A percentile compares a stretch with the other conserved stretches of the same genome.
Evolutionary conservation across 78 protist species (phyloP).

Genomic region (Dictyostelium brefeldianum): DNA sequence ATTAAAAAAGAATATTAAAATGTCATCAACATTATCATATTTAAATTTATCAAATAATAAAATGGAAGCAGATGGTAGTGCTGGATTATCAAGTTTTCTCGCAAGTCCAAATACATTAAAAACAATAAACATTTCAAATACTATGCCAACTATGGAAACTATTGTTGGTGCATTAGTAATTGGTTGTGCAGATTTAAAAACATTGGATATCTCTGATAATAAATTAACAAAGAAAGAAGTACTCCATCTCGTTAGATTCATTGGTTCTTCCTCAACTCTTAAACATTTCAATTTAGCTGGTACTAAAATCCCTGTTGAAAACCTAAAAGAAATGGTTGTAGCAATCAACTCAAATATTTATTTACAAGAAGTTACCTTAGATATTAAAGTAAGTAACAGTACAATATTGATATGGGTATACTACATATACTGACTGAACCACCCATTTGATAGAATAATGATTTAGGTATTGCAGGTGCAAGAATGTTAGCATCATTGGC

Average conservation of each 20-base stretch:
- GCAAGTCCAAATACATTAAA: slow-evolving; percentile 76
- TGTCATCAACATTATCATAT: slow-evolving; percentile 69
- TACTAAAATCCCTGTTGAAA: slow-evolving; percentile 81
- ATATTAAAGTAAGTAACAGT: slow-evolving; percentile 26
- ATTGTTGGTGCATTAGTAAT: slow-evolving; percentile 80
- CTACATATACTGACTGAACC: too few species aligned
- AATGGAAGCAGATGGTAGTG: slow-evolving; percentile 86
- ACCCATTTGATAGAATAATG: too few species aligned
- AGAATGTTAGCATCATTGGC: slow-evolving; percentile 68
- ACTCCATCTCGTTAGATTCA: slow-evolving; percentile 50
- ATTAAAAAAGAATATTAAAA: slow-evolving; percentile 80
- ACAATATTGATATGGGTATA: too few species aligned
- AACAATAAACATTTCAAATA: slow-evolving; percentile 53
- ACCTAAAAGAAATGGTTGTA: slow-evolving; percentile 64
- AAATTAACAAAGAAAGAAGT: slow-evolving; percentile 68
- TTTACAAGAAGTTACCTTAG: slow-evolving; percentile 67
- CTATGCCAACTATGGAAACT: slow-evolving; percentile 42
- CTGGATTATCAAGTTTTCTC: slow-evolving; percentile 61
- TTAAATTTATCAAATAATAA: slow-evolving; percentile 79
- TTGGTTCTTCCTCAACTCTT: slow-evolving; percentile 57
- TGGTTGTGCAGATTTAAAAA: slow-evolving; percentile 77
- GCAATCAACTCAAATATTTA: slow-evolving; percentile 61
- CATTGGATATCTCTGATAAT: slow-evolving; percentile 73
- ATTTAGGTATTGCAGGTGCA: slow-evolving; percentile 84
- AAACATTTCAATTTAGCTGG: slow-evolving; percentile 41